Percentiles rank a stretch among this genome's conserved stretches.
Evolutionary conservation across 257 asterid genomes (phyloP).

Genomic region (Verbascum thapsus): DNA sequence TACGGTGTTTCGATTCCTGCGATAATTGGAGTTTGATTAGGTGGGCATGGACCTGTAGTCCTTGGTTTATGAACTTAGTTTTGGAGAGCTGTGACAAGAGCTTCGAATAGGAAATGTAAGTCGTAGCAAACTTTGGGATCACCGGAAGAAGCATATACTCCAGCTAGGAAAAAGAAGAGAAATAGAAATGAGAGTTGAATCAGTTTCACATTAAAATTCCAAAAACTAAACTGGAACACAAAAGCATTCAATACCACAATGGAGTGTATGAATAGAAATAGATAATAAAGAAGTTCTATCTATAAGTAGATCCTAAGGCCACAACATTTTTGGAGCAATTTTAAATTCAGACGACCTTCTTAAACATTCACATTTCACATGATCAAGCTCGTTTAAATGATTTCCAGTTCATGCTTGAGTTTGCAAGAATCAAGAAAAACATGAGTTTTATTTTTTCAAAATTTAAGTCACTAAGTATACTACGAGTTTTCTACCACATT

Average conservation of each 20-base stretch:
- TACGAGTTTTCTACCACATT: no score
- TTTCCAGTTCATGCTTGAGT: no score
- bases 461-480: no score
- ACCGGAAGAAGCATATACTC: slow-evolving; percentile 39
- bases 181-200: slow-evolving; percentile 1
- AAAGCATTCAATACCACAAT: background rate
- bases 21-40: slow-evolving; percentile 44
- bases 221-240: background rate
- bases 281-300: no score
- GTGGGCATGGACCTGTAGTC: slow-evolving; percentile 65
- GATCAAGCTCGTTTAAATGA: no score
- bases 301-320: no score
- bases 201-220: background rate
- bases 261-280: no score
- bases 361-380: no score
- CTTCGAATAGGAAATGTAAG: slow-evolving; percentile 51
- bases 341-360: no score
- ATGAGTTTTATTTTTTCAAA: no score
- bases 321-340: no score
- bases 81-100: slow-evolving; percentile 50
- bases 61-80: slow-evolving; percentile 49
- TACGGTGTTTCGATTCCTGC: slow-evolving; percentile 46
- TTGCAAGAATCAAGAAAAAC: no score
- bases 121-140: slow-evolving; percentile 27
- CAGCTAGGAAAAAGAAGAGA: slow-evolving; percentile 17